Evolutionary conservation across 108 stramenopile genomes (phyloP).

Genomic region (Discostella pseudostelligera): DNA sequence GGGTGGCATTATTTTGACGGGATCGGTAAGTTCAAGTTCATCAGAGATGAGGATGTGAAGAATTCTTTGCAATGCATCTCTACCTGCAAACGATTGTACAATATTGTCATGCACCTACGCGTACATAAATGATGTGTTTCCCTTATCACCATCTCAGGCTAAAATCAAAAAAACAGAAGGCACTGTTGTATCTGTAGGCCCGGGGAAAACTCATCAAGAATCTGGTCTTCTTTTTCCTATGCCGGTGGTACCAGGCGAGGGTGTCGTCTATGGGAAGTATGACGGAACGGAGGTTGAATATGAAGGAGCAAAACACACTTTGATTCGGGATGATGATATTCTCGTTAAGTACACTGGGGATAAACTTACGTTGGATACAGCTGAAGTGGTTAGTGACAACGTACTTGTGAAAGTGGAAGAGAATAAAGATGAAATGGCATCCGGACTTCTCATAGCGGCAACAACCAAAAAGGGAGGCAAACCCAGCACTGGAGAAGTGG

Average conservation of each 20-base stretch:
- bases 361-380: constrained; percentile 56
- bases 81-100: no score
- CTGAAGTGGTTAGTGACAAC: constrained; percentile 72
- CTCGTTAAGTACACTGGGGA: constrained; percentile 79
- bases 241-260: constrained; percentile 73
- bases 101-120: background rate
- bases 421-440: constrained; percentile 64
- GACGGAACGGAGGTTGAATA: constrained; percentile 88
- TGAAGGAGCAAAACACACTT: constrained; percentile 67
- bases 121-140: background rate
- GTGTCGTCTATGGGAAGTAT: constrained; percentile 86
- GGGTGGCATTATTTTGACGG: constrained; percentile 82
- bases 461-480: constrained; percentile 45
- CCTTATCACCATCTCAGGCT: constrained; percentile 39
- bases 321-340: constrained; percentile 87
- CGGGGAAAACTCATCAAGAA: constrained; percentile 78
- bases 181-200: constrained; percentile 68
- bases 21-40: constrained; percentile 37
- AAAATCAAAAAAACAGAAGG: constrained; percentile 85
- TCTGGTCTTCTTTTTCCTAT: constrained; percentile 71
- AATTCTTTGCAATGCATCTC: no score
- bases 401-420: constrained; percentile 72
- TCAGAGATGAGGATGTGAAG: background rate
- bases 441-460: constrained; percentile 70
- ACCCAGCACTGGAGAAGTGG: constrained; percentile 77